Evolutionary conservation across 139 green algal species (phyloP), one percentile per base, ranked within the genome.

Genomic region (Micractinium sp.): DNA sequence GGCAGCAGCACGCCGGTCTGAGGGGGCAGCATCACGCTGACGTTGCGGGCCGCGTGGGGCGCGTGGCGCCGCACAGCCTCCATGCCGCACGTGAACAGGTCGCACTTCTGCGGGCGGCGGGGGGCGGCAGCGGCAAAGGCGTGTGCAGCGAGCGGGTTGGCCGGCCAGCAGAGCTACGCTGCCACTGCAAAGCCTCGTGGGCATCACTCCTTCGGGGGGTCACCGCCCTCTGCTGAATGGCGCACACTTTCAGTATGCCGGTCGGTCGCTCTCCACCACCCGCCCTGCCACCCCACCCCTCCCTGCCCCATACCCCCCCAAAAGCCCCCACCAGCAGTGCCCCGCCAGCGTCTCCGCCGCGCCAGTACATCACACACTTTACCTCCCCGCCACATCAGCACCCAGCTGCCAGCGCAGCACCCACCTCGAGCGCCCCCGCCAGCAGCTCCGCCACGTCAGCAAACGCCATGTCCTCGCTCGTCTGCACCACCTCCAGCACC

Each of bases 401-500:
- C n/a, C 31, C 13, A 23, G 15, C 31, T 9, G 15, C 31, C 73
- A 79, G 73, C 15, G 31, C 73, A 35, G 15, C 23, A 16, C 82
- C 22, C 63, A 90, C 89, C 88, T 90, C 73, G 18, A 94, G 85
- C 16, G 91, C 56, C 4, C 35, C 36, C 3, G 73, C 85, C 33
- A 94, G 53, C 74, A 87, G 83, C 35, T n/a, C 36, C 4, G 91
- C 85, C 33, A 94, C 61, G 15, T 90, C 41, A 2, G 47, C 31
- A 75, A 95, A 95, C 0, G 79, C 60, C 92, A 95, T 95, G 87
- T 95, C 92, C 82, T 94, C 84, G n/a, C 38, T 66, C n/a, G 92
- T 93, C 81, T 95, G 92, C 31, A 94, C 91, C 60, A 94, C 91
- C 85, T 95, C 92, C 73, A 95, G 75, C 31, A 93, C 82, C 0